phyloP scores from a whole-genome alignment of 768 basidiomycete genomes.

The Boletus sp. region DNA sequence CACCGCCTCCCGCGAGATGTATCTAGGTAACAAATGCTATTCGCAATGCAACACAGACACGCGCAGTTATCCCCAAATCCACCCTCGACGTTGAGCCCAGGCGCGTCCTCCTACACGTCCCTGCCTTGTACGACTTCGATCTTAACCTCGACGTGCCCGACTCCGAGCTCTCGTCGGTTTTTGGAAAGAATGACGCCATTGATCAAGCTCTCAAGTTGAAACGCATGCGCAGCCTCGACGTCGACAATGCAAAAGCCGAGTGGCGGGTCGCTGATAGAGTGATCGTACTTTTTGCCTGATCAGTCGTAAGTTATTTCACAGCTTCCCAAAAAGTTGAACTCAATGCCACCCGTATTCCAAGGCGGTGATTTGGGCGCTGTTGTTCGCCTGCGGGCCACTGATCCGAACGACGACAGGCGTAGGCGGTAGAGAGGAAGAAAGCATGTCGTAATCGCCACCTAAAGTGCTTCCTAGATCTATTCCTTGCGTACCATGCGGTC shows the following conservation, averaged over 20 bases:
- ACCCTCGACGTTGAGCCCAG: constrained; percentile 67
- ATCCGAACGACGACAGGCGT: not conserved
- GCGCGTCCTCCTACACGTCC: constrained; percentile 53
- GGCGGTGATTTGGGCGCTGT: constrained; percentile 8
- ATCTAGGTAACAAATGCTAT: constrained; percentile 3
- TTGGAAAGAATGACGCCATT: constrained; percentile 15
- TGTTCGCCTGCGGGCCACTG: not conserved
- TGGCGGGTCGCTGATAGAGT: constrained; percentile 59
- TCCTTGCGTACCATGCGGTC: not conserved
- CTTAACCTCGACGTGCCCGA: constrained; percentile 58
- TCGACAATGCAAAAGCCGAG: constrained; percentile 62
- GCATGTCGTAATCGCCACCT: not conserved
- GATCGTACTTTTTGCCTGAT: constrained; percentile 46
- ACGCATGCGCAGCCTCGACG: constrained; percentile 55
- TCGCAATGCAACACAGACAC: constrained; percentile 39
- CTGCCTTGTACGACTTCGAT: constrained; percentile 49
- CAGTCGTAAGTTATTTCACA: not conserved
- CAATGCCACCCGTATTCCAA: not conserved
- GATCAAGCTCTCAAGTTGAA: constrained; percentile 49
- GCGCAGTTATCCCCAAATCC: constrained; percentile 41
- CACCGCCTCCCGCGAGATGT: constrained; percentile 3
- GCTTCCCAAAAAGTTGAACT: not conserved
- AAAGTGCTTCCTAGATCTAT: not conserved
- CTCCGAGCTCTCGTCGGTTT: constrained; percentile 43
- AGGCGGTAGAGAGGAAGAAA: not conserved